Base-by-base conservation (phyloP, 176 grass and related monocot genomes). In the Thinopyrum elongatum region DNA sequence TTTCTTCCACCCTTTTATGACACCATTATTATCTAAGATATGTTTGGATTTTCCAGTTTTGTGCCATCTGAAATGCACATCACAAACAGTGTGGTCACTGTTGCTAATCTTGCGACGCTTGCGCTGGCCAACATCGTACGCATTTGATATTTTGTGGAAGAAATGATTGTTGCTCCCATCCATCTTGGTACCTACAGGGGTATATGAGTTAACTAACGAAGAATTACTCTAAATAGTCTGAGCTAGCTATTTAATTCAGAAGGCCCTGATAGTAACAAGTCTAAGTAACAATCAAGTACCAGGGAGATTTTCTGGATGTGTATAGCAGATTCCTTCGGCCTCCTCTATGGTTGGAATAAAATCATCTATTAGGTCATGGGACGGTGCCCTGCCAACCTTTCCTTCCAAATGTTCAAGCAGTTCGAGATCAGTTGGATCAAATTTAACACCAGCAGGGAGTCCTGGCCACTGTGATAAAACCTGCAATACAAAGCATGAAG, bases 271-370 rank as follows among this genome's bases (percentile, higher is more conserved):
- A 86, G 35, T 28, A 86, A 16, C 13, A 49, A 74, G 23, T 79
- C 2, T 6, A 87, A 55, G 21, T 44, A 79, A 60, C 3, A 66
- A 84, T 41, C 61, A 13, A 68, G 53, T 90, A 94, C 97, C 94
- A 29, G 90, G 97, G 46, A 99, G 90, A 83, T 99, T 94, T 93
- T 90, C 62, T 17, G 94, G 97, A 82, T 99, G 97, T 26, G 90
- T 96, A 73, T 96, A 99, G 73, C 90, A 99, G 74, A 99, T 99
- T 81, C 97, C 94, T 30, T 88, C 84, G 25, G 19, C 11, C 44
- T 88, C 36, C 30, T 83, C 55, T 81, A 99, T 64, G 59, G 90
- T 99, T 60, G 94, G 87, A 88, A 99, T 93, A 66, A 93, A 93
- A 17, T 87, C 67, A 82, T 99, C 67, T 38, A 94, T 94, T 44